These are phyloP conservation scores for Epichloe hybrida DNA, from an alignment of 2,329 filamentous ascomycete species.

Conservation along the genomic window DNA sequence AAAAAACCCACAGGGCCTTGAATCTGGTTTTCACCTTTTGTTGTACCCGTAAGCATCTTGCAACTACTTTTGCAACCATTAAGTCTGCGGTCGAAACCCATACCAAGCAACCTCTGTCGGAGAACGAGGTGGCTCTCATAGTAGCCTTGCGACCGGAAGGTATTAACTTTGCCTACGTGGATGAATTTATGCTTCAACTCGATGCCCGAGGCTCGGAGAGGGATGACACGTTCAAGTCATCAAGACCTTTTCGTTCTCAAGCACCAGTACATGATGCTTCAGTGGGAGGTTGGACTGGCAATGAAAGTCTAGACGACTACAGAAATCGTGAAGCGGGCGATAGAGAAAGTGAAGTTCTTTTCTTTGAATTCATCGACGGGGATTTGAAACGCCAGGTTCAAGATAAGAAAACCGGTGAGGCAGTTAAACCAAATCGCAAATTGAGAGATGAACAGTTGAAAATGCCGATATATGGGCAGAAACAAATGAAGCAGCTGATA, in stretches of 20 bases:
- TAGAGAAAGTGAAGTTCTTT: constrained; percentile 53
- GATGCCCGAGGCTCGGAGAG: constrained; percentile 57
- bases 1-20: constrained; percentile 67
- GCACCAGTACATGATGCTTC: constrained; percentile 40
- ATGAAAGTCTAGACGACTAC: constrained; percentile 25
- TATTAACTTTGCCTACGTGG: constrained; percentile 75
- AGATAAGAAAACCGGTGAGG: constrained; percentile 59
- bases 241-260: constrained; percentile 33
- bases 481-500: constrained; percentile 79
- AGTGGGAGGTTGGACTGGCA: constrained; percentile 41
- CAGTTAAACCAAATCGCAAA: constrained; percentile 51
- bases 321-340: constrained; percentile 5
- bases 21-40: constrained; percentile 94
- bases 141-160: constrained; percentile 63
- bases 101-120: constrained; percentile 52
- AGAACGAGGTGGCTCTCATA: constrained; percentile 74
- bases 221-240: constrained; percentile 47
- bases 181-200: constrained; percentile 70
- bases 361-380: constrained; percentile 87
- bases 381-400: constrained; percentile 73
- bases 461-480: constrained; percentile 86
- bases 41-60: constrained; percentile 79
- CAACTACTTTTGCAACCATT: constrained; percentile 84
- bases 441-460: constrained; percentile 68
- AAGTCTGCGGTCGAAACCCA: constrained; percentile 74